Conservation (phyloP, 75 land plant species). For the Larix kaempferi region DNA sequence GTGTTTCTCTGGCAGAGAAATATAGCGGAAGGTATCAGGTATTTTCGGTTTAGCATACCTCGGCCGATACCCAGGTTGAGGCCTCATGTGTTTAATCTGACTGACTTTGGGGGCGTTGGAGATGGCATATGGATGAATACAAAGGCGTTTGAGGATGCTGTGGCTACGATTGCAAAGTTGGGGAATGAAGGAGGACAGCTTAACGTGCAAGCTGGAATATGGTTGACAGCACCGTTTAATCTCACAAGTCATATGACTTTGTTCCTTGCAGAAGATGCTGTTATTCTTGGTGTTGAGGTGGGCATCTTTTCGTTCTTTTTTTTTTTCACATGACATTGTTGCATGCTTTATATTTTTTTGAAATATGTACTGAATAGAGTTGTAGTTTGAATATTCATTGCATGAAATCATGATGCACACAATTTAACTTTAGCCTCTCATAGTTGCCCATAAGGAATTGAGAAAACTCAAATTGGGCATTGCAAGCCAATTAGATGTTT, state of each 20-base stretch:
- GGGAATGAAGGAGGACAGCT: slow-evolving; percentile 79
- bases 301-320: background rate
- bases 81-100: slow-evolving; percentile 73
- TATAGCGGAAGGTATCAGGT: slow-evolving; percentile 19
- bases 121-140: slow-evolving; percentile 88
- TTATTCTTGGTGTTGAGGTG: slow-evolving; percentile 73
- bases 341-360: background rate
- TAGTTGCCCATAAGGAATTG: background rate
- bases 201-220: slow-evolving; percentile 76
- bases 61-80: slow-evolving; percentile 55
- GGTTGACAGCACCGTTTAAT: slow-evolving; percentile 99
- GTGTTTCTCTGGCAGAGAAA: slow-evolving; percentile 59
- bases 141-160: slow-evolving; percentile 79
- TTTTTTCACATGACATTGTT: background rate
- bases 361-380: background rate
- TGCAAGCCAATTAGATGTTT: background rate
- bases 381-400: background rate
- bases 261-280: slow-evolving; percentile 82
- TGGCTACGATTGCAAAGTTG: slow-evolving; percentile 47
- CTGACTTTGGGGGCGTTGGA: slow-evolving; percentile 92
- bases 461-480: background rate
- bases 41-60: slow-evolving; percentile 18
- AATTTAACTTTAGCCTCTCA: background rate
- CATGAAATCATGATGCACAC: background rate
- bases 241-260: slow-evolving; percentile 93